Percentiles rank a stretch among this genome's conserved stretches.
Conservation (phyloP, 2,329 filamentous ascomycete species). For the Mycosphaerelloides madeirae region DNA sequence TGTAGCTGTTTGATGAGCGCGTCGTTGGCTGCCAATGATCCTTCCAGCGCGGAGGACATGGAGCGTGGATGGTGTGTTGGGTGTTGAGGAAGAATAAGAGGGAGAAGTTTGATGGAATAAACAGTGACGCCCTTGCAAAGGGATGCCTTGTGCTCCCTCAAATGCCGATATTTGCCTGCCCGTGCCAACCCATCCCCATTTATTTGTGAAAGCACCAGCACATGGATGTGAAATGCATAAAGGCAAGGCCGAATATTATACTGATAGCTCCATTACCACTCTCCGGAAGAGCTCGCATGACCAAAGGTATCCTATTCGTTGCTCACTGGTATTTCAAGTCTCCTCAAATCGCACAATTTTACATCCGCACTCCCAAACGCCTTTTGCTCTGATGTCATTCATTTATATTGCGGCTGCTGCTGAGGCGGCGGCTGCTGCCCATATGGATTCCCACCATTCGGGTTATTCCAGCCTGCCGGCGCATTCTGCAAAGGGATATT, state of each 20-base stretch:
- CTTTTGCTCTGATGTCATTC: not conserved
- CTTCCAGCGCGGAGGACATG: too few relatives aligned
- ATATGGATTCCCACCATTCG: constrained; percentile 13
- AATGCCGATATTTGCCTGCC: too few relatives aligned
- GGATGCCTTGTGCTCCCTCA: too few relatives aligned
- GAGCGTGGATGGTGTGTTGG: too few relatives aligned
- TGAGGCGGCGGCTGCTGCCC: constrained; percentile 4
- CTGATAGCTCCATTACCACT: not conserved
- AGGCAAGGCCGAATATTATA: too few relatives aligned
- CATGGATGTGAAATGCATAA: too few relatives aligned
- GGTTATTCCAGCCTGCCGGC: constrained; percentile 24
- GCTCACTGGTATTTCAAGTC: not conserved
- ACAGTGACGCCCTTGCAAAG: too few relatives aligned
- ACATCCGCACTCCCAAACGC: not conserved
- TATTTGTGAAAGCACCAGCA: too few relatives aligned
- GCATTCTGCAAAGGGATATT: constrained; percentile 33
- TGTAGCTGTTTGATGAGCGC: not conserved
- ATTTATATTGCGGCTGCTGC: constrained; percentile 10
- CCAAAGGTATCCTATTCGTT: not conserved
- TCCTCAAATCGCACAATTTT: not conserved
- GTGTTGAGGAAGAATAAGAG: not conserved
- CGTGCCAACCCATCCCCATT: too few relatives aligned
- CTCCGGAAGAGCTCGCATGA: not conserved
- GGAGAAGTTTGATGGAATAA: not conserved
- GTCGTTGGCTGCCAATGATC: too few relatives aligned